Conservation (phyloP, 2,329 filamentous ascomycete species). For the Phyllosticta paracitricarpa region DNA sequence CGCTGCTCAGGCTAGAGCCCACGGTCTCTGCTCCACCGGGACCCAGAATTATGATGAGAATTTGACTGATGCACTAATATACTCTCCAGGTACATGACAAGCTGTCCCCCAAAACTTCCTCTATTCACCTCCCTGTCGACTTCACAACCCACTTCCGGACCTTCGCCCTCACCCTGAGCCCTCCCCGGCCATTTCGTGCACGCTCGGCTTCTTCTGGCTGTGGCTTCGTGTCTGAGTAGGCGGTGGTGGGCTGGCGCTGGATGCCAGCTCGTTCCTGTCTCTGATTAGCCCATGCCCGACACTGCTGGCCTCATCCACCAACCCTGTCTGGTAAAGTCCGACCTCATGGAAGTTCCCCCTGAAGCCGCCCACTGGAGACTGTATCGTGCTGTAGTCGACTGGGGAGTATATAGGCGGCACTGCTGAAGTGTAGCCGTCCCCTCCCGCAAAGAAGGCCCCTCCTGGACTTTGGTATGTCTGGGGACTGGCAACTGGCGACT, state of each 20-base stretch:
- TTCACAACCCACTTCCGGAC: background rate
- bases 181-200: conserved; percentile 10
- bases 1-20: background rate
- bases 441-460: background rate
- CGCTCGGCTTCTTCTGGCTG: background rate
- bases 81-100: background rate
- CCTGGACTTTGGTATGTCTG: conserved; percentile 5
- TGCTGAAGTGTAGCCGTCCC: background rate
- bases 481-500: conserved; percentile 2
- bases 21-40: background rate
- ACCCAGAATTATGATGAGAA: background rate
- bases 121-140: background rate
- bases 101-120: background rate
- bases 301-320: background rate
- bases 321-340: conserved; percentile 3
- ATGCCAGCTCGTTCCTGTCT: background rate
- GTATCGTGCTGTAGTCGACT: background rate
- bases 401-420: conserved; percentile 5
- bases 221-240: background rate
- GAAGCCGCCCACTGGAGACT: background rate
- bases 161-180: background rate
- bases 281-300: background rate
- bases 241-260: conserved; percentile 4
- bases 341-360: conserved; percentile 7
- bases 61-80: background rate